A percentile compares a stretch with the other conserved stretches of the same genome.
Evolutionary conservation across 2,329 filamentous ascomycete species (phyloP).

Genomic region (Uncinocarpus reesii): DNA sequence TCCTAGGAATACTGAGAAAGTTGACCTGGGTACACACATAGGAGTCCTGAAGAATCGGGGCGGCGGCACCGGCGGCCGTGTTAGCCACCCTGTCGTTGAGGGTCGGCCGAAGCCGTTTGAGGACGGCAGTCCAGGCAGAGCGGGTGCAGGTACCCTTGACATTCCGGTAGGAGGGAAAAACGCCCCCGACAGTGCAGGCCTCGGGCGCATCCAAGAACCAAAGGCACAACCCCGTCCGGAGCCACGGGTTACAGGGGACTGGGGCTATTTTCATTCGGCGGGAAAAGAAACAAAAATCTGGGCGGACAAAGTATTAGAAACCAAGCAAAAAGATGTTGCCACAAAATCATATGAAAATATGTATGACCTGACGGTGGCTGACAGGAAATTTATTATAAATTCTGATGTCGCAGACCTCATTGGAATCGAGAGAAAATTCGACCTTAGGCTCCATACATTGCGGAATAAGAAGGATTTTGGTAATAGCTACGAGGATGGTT

Average conservation of each 20-base stretch:
- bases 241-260: neutral
- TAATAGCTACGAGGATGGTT: neutral
- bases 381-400: too few species aligned
- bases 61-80: neutral
- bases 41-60: neutral
- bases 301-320: neutral
- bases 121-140: too few species aligned
- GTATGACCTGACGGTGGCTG: too few species aligned
- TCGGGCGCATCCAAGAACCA: neutral
- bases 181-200: too few species aligned
- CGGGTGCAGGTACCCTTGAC: too few species aligned
- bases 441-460: neutral
- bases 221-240: neutral
- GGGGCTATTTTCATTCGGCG: neutral
- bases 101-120: neutral
- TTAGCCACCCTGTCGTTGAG: neutral
- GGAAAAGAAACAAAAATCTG: neutral
- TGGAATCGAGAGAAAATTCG: neutral
- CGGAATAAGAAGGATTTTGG: neutral
- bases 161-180: too few species aligned
- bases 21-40: neutral
- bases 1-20: neutral
- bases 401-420: neutral
- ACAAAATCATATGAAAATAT: too few species aligned
- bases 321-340: neutral